Percentiles rank a stretch among this genome's conserved stretches.
Conservation (phyloP, 2,329 filamentous ascomycete species). For the Didymella lethalis region DNA sequence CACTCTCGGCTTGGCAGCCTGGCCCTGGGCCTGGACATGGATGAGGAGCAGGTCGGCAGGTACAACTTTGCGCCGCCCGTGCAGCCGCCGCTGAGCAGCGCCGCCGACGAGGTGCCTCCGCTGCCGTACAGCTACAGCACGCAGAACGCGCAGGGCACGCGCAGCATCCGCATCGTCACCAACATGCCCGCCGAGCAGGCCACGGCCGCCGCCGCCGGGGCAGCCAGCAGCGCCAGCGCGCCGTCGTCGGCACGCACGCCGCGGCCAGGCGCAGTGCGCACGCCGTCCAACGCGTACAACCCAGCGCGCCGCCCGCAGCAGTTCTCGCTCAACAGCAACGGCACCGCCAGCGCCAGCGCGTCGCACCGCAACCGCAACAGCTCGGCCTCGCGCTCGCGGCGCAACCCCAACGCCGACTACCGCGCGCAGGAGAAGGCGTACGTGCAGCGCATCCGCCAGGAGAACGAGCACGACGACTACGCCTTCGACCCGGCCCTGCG, state of each 20-base stretch:
- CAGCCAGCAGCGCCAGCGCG: slow-evolving; percentile 16
- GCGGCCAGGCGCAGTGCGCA: slow-evolving; percentile 55
- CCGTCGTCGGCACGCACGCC: slow-evolving; percentile 26
- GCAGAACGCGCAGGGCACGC: slow-evolving; percentile 37
- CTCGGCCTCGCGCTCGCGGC: slow-evolving; percentile 62
- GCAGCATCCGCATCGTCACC: slow-evolving; percentile 39
- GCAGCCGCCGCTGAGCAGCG: slow-evolving; percentile 41
- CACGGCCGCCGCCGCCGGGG: slow-evolving; percentile 23
- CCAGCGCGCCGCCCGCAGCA: slow-evolving; percentile 59
- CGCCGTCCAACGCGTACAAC: slow-evolving; percentile 60
- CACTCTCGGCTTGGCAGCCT: slow-evolving; percentile 49
- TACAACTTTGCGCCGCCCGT: slow-evolving; percentile 51
- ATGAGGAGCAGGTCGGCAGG: slow-evolving; percentile 33
- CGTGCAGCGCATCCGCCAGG: slow-evolving; percentile 87
- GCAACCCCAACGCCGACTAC: slow-evolving; percentile 76
- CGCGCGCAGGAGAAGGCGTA: slow-evolving; percentile 93
- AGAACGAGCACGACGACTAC: slow-evolving; percentile 73
- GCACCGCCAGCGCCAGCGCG: neutral
- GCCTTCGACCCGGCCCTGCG: slow-evolving; percentile 70
- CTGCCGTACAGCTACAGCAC: slow-evolving; percentile 31
- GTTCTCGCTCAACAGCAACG: slow-evolving; percentile 53
- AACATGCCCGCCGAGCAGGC: slow-evolving; percentile 39
- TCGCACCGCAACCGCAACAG: slow-evolving; percentile 63
- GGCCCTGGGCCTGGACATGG: slow-evolving; percentile 55
- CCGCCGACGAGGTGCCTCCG: slow-evolving; percentile 18